Base-by-base conservation (phyloP, 495 filamentous ascomycete genomes). In the Chaetomidium leptoderma region DNA sequence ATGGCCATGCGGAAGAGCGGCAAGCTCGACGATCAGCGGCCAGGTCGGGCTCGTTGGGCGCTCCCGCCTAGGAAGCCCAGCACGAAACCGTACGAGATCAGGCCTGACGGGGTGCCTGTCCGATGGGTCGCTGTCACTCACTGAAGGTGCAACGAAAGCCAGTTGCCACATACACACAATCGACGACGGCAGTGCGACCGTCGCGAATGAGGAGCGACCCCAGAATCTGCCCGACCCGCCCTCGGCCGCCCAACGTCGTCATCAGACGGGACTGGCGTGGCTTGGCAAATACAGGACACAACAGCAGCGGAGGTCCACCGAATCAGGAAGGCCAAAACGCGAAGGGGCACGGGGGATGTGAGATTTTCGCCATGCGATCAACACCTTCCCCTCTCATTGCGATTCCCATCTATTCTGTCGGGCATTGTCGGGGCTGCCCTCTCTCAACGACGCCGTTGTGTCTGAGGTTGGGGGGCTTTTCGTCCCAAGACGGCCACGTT, bases 1-100 rank as follows among this genome's bases (percentile, higher is more conserved):
- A 96, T 96, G 88, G 89, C 92, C 57, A 98, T 98, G 93, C 86
- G 92, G 30, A 86, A 90, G 63, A 81, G 79, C 43, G 93, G 93
- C 43, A 97, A 98, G 73, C 75, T 98, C 55, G 89, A 90, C 63
- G 88, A 92, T 45, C 85, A 86, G 45, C 83, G 83, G n/a, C 86
- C 87, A 39, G 89, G 91, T 10, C 82, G 86, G 49, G 93, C 93
- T 37, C 83, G 84, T 58, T 84, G 93, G 70, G 90, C 89, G 71
- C 74, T 98, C n/a, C 92, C 92, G 36, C 90, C 93, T 21, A 81
- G 93, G 65, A 88, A 88, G 68, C 66, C 74, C 17, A 74, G 72
- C 59, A 71, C 76, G 29, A 77, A 70, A 57, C 75, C 75, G 16
- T 83, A 83, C 61, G 74, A 74, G 55, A 75, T 83, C 58, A 72